Percentiles rank a stretch among this genome's conserved stretches.
Evolutionary conservation across 495 filamentous ascomycete species (phyloP).

Genomic region (Aspergillus sclerotiicarbonarius): DNA sequence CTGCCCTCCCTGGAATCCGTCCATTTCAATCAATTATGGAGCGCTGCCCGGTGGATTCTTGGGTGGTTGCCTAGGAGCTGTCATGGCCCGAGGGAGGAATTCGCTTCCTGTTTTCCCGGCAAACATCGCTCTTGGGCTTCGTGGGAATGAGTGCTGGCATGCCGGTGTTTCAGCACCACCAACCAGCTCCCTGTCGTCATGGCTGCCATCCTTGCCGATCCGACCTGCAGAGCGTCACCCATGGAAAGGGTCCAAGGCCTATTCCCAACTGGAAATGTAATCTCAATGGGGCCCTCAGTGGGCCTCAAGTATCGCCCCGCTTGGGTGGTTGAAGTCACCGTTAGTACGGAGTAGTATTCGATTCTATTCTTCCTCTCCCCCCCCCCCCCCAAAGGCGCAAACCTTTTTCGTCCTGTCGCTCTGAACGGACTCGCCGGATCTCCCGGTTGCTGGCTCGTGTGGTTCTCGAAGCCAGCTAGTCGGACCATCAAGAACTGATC

Average conservation of each 20-base stretch:
- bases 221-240: background rate
- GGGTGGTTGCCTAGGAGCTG: no score
- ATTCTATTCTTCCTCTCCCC: background rate
- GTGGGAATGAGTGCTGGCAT: background rate
- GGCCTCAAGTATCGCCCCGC: background rate
- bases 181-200: background rate
- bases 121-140: no score
- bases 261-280: background rate
- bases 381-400: background rate
- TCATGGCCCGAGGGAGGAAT: no score
- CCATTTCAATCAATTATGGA: background rate
- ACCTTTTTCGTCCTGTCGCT: background rate
- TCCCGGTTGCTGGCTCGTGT: constrained; percentile 1
- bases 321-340: background rate
- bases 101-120: no score
- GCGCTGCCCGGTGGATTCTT: no score
- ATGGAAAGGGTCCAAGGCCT: background rate
- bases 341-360: background rate
- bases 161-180: background rate
- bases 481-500: background rate
- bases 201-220: background rate
- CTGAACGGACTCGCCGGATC: background rate
- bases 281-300: background rate
- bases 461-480: background rate
- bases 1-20: background rate